Evolutionary conservation across 2,329 filamentous ascomycete species (phyloP), one percentile per base, ranked within the genome.

Genomic region (Proliferodiscus dingleyae): DNA sequence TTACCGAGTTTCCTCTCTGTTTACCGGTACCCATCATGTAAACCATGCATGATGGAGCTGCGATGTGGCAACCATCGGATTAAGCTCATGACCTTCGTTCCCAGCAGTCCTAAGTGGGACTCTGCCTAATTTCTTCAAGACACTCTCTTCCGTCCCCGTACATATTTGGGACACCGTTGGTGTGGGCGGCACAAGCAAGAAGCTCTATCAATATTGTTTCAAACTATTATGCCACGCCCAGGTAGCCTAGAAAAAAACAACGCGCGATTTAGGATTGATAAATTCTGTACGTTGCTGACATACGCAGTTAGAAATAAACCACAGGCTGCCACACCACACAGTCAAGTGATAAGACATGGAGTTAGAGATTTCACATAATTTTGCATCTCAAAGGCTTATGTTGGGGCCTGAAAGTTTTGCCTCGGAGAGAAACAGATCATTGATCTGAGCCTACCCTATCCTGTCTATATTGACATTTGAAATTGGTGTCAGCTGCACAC

Each of bases 241-340:
- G 15, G 29, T 30, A 33, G 29, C 28, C 40, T 42, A 29, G 24
- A 41, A 33, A 42, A 4, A 21, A 30, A 19, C 22, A 22, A 28
- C 16, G 18, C 13, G 8, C 21, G 18, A 10, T 23, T 33, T 30
- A 13, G 18, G 15, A 34, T 45, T 23, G 37, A 32, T 6, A 32
- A 26, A 15, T n/a, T 28, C 42, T 38, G 41, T 48, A 41, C 46
- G 41, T 21, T 40, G 37, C 41, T 48, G 46, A 45, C 46, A 34
- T 48, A 38, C 37, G 16, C 37, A 23, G 28, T 33, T 41, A n/a
- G 45, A 48, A 42, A 48, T 45, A 37, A 47, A 41, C 13, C 30
- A 21, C 18, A 48, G 46, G 41, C 37, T 48, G 18, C 41, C 37
- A 33, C 44, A 37, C 46, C 41, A 45, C 46, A 48, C 45, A 37